Conservation (phyloP, 495 filamentous ascomycete species). For the Tetracladium setigerum region DNA sequence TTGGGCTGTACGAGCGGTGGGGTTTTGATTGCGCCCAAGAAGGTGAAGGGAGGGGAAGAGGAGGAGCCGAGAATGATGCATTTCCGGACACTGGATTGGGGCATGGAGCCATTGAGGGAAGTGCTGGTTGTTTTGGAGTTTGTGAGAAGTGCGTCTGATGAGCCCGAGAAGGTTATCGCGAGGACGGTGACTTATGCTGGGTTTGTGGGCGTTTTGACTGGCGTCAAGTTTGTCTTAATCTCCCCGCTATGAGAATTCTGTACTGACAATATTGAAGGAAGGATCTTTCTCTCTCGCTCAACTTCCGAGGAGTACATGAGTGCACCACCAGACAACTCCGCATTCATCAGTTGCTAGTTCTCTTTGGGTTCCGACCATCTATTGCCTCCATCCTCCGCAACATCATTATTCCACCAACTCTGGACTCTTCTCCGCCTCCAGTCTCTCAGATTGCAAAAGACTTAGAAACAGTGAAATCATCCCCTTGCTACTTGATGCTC, state of each 20-base stretch:
- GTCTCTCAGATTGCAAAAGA: conserved; percentile 22
- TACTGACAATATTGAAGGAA: conserved; percentile 18
- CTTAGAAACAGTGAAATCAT: conserved; percentile 32
- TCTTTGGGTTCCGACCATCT: conserved; percentile 48
- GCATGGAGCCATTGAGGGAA: conserved; percentile 50
- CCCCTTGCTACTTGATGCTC: conserved; percentile 53
- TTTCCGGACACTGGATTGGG: conserved; percentile 63
- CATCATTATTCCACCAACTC: conserved; percentile 29
- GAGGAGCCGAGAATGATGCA: conserved; percentile 39
- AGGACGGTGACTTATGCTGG: conserved; percentile 55
- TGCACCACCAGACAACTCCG: conserved; percentile 19
- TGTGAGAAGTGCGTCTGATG: conserved; percentile 24
- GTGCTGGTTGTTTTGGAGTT: conserved; percentile 54
- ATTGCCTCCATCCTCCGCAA: conserved; percentile 46
- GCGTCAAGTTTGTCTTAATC: conserved; percentile 31
- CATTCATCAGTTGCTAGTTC: conserved; percentile 43
- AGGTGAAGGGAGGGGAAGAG: conserved; percentile 16
- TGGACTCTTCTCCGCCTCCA: conserved; percentile 7
- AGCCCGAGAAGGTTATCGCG: conserved; percentile 40
- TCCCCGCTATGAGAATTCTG: neutral
- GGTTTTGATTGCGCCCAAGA: conserved; percentile 17
- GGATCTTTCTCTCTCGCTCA: conserved; percentile 53
- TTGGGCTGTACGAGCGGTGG: conserved; percentile 62
- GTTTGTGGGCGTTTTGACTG: conserved; percentile 56
- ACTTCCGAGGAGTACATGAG: conserved; percentile 53